A percentile compares a stretch with the other conserved stretches of the same genome.
Evolutionary conservation across 164 flowering plant species (phyloP).

Genomic region (Berberis thunbergii): DNA sequence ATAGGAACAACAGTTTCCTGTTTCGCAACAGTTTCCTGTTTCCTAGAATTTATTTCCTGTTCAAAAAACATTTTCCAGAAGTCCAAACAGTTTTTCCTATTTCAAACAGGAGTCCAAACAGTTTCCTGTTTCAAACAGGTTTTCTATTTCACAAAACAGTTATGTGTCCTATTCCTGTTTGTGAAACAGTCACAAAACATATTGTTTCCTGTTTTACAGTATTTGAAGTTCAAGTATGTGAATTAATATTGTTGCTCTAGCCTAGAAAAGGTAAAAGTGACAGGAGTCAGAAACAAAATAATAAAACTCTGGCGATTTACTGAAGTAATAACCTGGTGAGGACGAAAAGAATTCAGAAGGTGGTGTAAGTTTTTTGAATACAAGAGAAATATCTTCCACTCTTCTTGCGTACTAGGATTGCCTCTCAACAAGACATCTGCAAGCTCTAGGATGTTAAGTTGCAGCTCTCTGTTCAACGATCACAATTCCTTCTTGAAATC

Average conservation of each 20-base stretch:
- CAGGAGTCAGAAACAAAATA: neutral
- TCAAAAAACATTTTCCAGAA: too few relatives aligned
- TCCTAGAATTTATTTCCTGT: too few relatives aligned
- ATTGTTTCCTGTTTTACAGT: conserved; percentile 3
- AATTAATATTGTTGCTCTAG: conserved; percentile 79
- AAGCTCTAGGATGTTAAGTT: conserved; percentile 83
- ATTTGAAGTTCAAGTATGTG: conserved; percentile 84
- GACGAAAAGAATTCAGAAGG: conserved; percentile 88
- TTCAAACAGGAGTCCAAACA: too few relatives aligned
- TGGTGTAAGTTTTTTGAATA: conserved; percentile 85
- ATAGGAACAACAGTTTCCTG: too few relatives aligned
- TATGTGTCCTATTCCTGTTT: too few relatives aligned
- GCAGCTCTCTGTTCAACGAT: conserved; percentile 77
- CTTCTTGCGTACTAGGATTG: conserved; percentile 93
- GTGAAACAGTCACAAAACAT: too few relatives aligned
- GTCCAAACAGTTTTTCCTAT: too few relatives aligned
- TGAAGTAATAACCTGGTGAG: conserved; percentile 60
- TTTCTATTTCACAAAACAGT: too few relatives aligned
- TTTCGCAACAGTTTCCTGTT: too few relatives aligned
- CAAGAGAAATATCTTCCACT: conserved; percentile 87
- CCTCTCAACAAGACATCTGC: conserved; percentile 91
- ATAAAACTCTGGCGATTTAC: neutral
- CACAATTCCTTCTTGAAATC: conserved; percentile 83
- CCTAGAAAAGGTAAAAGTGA: conserved; percentile 28
- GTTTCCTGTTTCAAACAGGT: too few relatives aligned